A percentile compares a stretch with the other conserved stretches of the same genome.
These are phyloP conservation scores for Starmerella apicola DNA, from an alignment of 805 yeast genomes.

Conservation along the genomic window DNA sequence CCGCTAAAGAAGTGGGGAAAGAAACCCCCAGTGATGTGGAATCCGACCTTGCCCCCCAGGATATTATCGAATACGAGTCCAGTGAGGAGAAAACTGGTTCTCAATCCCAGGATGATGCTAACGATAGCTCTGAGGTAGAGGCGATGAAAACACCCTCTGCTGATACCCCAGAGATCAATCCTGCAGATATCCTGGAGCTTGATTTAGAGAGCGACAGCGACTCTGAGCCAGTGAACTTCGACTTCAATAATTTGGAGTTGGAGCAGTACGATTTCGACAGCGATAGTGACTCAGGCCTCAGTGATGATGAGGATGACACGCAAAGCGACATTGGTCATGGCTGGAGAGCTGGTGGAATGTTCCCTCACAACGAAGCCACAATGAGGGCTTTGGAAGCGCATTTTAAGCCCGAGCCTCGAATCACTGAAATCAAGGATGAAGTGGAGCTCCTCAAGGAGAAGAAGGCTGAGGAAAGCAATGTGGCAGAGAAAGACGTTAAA, in stretches of 20 bases:
- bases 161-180: too few species aligned
- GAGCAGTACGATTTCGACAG: conserved; percentile 23
- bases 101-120: conserved; percentile 13
- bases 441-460: too few species aligned
- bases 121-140: too few species aligned
- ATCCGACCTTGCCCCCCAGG: background rate
- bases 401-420: background rate
- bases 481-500: background rate
- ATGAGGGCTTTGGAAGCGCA: conserved; percentile 12
- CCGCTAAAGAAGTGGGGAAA: background rate
- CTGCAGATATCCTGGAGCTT: conserved; percentile 24
- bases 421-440: background rate
- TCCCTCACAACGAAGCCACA: conserved; percentile 23
- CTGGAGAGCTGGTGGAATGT: conserved; percentile 28
- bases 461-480: too few species aligned
- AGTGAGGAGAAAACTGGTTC: conserved; percentile 12
- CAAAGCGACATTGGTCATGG: conserved; percentile 32
- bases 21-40: background rate
- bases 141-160: too few species aligned
- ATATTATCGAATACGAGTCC: background rate
- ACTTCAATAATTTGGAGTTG: conserved; percentile 43
- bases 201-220: conserved; percentile 17
- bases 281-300: conserved; percentile 31
- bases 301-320: conserved; percentile 23
- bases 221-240: conserved; percentile 48